Conservation (phyloP, 2,329 filamentous ascomycete genomes). For the Bipolaris gigantea region DNA sequence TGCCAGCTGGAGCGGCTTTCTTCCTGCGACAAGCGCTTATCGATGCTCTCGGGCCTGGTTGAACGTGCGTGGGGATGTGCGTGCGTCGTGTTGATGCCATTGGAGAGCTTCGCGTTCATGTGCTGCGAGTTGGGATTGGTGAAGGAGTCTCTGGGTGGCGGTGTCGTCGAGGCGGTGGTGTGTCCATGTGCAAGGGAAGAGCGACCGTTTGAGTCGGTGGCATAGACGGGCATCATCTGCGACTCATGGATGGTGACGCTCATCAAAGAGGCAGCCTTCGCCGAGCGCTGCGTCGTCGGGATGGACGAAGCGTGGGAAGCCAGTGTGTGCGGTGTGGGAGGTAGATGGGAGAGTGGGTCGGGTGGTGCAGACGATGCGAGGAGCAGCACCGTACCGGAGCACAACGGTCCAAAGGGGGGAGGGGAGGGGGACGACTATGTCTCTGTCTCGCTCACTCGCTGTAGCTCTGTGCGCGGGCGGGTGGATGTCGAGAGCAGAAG, state of each 20-base stretch:
- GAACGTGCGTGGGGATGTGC: conserved; percentile 43
- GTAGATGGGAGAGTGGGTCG: conserved; percentile 12
- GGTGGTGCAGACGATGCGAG: conserved; percentile 9
- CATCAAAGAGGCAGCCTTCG: conserved; percentile 35
- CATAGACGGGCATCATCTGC: conserved; percentile 55
- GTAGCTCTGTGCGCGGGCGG: neutral
- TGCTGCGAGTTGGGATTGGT: conserved; percentile 33
- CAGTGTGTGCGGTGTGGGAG: conserved; percentile 23
- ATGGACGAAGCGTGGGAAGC: conserved; percentile 32
- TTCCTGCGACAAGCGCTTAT: conserved; percentile 44
- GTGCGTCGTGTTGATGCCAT: conserved; percentile 30
- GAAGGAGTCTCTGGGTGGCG: conserved; percentile 22
- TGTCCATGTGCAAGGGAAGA: conserved; percentile 34
- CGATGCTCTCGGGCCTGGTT: conserved; percentile 36
- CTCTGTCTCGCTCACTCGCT: neutral
- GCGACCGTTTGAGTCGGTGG: conserved; percentile 49
- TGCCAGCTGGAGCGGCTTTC: conserved; percentile 23
- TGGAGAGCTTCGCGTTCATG: conserved; percentile 41
- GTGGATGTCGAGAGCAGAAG: conserved; percentile 3
- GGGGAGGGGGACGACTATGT: neutral
- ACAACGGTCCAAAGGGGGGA: conserved; percentile 3
- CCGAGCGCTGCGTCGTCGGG: conserved; percentile 31
- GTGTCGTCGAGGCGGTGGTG: conserved; percentile 36
- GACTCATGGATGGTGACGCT: conserved; percentile 41
- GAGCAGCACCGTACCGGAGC: neutral